Evolutionary conservation across 2,329 filamentous ascomycete species (phyloP).

Genomic region (Xylaria polymorpha): DNA sequence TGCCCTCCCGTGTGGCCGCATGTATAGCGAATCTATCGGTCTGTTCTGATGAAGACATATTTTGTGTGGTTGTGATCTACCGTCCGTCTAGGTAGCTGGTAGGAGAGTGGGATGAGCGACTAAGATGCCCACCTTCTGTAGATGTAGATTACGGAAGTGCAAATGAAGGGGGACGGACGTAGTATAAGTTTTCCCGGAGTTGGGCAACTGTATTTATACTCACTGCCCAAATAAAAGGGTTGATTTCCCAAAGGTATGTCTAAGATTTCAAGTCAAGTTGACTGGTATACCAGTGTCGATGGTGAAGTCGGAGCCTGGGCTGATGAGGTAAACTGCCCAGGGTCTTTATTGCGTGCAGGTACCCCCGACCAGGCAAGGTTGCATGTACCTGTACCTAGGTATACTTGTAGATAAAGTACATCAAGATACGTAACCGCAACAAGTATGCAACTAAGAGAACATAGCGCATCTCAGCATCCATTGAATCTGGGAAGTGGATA

Average conservation of each 20-base stretch:
- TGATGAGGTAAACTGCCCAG: conserved; percentile 1
- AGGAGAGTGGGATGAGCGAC: neutral
- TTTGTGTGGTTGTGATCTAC: neutral
- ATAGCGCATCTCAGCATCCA: neutral
- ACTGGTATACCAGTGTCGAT: neutral
- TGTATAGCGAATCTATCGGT: conserved; percentile 82
- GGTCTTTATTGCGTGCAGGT: conserved; percentile 3
- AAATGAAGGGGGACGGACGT: neutral
- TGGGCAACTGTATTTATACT: neutral
- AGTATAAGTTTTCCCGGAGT: neutral
- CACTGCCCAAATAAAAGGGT: neutral
- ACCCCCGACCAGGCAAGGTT: too few relatives aligned
- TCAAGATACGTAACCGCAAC: neutral
- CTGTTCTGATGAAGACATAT: conserved; percentile 50
- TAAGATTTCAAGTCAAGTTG: neutral
- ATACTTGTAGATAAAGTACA: neutral
- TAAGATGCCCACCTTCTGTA: neutral
- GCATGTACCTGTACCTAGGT: neutral
- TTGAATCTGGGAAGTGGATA: neutral
- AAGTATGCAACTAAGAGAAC: conserved; percentile 1
- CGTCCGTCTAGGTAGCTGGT: too few relatives aligned
- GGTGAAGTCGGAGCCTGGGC: neutral
- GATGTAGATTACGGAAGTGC: neutral
- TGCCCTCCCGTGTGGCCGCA: conserved; percentile 85
- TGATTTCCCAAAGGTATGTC: neutral